A percentile compares a stretch with the other conserved stretches of the same genome.
phyloP scores from a whole-genome alignment of 176 grass and related monocot species.

The Oryza punctata region DNA sequence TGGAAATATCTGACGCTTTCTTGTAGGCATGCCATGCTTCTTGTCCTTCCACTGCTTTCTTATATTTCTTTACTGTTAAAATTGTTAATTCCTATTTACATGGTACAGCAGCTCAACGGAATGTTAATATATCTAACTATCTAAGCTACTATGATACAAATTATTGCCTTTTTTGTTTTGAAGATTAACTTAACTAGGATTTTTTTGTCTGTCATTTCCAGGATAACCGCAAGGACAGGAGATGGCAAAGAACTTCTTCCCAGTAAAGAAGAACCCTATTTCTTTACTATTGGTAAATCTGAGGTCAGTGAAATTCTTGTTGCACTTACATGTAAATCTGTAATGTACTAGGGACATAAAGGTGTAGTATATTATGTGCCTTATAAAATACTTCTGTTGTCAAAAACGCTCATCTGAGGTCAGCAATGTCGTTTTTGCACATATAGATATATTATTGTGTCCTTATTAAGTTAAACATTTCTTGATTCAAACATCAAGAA shows the following conservation, averaged over 20 bases:
- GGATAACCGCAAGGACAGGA: constrained; percentile 70
- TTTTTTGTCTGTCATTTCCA: constrained; percentile 49
- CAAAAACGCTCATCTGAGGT: constrained; percentile 44
- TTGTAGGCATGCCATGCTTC: constrained; percentile 2
- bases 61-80: constrained; percentile 3
- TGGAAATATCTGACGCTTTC: not conserved
- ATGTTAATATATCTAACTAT: not conserved
- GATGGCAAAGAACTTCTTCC: constrained; percentile 81
- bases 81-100: constrained; percentile 14
- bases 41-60: constrained; percentile 7
- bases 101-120: not conserved
- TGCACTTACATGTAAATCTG: constrained; percentile 11
- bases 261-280: constrained; percentile 69
- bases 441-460: not conserved
- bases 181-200: constrained; percentile 35
- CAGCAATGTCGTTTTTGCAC: not conserved
- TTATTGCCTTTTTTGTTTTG: not conserved
- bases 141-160: not conserved
- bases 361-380: not conserved
- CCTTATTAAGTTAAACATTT: not conserved
- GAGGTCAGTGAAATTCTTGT: constrained; percentile 62
- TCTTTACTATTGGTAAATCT: constrained; percentile 93
- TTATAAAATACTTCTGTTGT: not conserved
- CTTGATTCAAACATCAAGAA: too few relatives aligned
- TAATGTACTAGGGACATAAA: constrained; percentile 26